Percentiles rank a stretch among this genome's conserved stretches.
Evolutionary conservation across 78 protist genomes (phyloP).

Genomic region (Tieghemostelium lacteum): DNA sequence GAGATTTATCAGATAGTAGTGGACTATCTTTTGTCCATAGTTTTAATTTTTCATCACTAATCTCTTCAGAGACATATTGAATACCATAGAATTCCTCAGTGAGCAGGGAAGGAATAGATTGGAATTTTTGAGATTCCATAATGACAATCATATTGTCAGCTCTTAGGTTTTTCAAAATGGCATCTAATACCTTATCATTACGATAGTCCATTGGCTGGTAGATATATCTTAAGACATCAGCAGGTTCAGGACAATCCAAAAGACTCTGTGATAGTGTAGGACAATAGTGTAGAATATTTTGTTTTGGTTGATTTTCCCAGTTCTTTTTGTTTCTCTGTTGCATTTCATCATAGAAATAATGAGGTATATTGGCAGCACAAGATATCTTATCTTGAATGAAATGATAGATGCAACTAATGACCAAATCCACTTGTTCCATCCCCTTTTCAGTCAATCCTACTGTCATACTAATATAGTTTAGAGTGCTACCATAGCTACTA

Average conservation of each 20-base stretch:
- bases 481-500: background rate
- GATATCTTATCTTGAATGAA: slow-evolving; percentile 5
- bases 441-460: slow-evolving; percentile 14
- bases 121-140: background rate
- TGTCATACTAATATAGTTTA: background rate
- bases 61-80: background rate
- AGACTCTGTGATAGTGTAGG: too few species aligned
- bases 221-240: background rate
- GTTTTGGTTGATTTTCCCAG: slow-evolving; percentile 24
- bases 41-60: background rate
- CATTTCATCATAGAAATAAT: background rate
- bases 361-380: background rate
- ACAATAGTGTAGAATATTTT: background rate
- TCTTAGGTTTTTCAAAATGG: background rate
- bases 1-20: too few species aligned
- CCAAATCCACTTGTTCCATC: slow-evolving; percentile 3
- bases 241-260: background rate
- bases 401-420: background rate
- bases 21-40: slow-evolving; percentile 18
- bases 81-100: background rate
- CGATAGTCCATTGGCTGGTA: background rate
- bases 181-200: background rate
- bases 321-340: background rate
- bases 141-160: slow-evolving; percentile 29
- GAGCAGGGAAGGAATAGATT: background rate